A percentile compares a stretch with the other conserved stretches of the same genome.
These are phyloP conservation scores for Blastobotrys chiropterorum DNA, from an alignment of 805 yeast species.

Conservation along the genomic window DNA sequence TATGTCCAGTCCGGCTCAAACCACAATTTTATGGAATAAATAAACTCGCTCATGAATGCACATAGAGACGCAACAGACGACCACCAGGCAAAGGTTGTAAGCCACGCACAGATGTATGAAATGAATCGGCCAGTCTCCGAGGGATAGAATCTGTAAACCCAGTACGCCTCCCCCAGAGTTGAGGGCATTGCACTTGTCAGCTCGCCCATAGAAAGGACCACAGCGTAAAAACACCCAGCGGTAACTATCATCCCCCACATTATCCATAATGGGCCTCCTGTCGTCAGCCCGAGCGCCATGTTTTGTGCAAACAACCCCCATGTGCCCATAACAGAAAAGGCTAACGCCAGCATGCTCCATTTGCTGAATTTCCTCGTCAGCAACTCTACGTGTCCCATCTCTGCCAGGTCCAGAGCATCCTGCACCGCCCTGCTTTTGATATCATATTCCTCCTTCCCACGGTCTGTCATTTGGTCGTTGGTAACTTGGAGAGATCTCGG, in stretches of 20 bases:
- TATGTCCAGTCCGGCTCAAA: neutral
- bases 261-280: slow-evolving; percentile 73
- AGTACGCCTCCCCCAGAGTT: slow-evolving; percentile 16
- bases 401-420: slow-evolving; percentile 52
- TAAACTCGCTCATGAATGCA: slow-evolving; percentile 13
- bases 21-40: slow-evolving; percentile 6
- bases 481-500: too few relatives aligned
- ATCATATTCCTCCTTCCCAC: neutral
- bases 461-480: too few relatives aligned
- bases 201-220: slow-evolving; percentile 71
- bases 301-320: slow-evolving; percentile 74
- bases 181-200: slow-evolving; percentile 32
- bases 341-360: slow-evolving; percentile 66
- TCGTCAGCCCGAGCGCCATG: slow-evolving; percentile 60
- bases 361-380: slow-evolving; percentile 62
- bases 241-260: slow-evolving; percentile 69
- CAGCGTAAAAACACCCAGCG: slow-evolving; percentile 54
- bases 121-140: slow-evolving; percentile 11
- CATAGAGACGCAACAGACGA: slow-evolving; percentile 13
- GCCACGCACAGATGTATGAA: slow-evolving; percentile 17
- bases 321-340: slow-evolving; percentile 77
- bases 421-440: neutral
- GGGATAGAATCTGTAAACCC: slow-evolving; percentile 13
- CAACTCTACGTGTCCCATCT: slow-evolving; percentile 68
- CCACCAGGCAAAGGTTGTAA: slow-evolving; percentile 18